Percentiles rank a stretch among this genome's conserved stretches.
phyloP scores from a whole-genome alignment of 106 monocot species.

The Dendrobium officinale region DNA sequence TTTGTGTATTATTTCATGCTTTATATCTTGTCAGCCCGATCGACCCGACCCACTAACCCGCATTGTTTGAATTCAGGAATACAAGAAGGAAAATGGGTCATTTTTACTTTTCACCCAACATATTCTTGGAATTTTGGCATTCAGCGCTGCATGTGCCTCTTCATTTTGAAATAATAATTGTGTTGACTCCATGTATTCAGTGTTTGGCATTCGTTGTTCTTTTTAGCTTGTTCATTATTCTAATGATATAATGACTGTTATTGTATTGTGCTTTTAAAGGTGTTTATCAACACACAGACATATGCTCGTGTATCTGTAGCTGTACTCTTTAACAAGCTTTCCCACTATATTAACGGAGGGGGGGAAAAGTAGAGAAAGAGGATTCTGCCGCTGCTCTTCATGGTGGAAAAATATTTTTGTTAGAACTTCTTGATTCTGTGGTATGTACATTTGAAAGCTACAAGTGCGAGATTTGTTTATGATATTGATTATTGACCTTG shows the following conservation, averaged over 20 bases:
- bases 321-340: conserved; percentile 64
- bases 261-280: conserved; percentile 26
- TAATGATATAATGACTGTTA: background rate
- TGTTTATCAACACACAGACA: conserved; percentile 90
- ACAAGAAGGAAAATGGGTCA: no score
- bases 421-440: conserved; percentile 73
- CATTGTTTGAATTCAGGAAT: no score
- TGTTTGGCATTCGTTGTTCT: background rate
- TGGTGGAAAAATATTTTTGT: conserved; percentile 67
- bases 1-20: no score
- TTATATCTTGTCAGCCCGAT: no score
- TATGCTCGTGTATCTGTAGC: conserved; percentile 86
- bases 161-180: background rate
- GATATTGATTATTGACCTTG: background rate
- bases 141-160: background rate
- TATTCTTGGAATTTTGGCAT: background rate
- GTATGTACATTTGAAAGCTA: conserved; percentile 31
- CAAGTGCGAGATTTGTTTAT: background rate
- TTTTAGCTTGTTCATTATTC: background rate
- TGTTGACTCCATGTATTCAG: background rate
- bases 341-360: conserved; percentile 15
- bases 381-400: conserved; percentile 33
- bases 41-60: no score
- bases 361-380: conserved; percentile 18
- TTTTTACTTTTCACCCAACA: no score